Evolutionary conservation across 2,329 filamentous ascomycete species (phyloP).

Genomic region (Trichoderma aggressivum): DNA sequence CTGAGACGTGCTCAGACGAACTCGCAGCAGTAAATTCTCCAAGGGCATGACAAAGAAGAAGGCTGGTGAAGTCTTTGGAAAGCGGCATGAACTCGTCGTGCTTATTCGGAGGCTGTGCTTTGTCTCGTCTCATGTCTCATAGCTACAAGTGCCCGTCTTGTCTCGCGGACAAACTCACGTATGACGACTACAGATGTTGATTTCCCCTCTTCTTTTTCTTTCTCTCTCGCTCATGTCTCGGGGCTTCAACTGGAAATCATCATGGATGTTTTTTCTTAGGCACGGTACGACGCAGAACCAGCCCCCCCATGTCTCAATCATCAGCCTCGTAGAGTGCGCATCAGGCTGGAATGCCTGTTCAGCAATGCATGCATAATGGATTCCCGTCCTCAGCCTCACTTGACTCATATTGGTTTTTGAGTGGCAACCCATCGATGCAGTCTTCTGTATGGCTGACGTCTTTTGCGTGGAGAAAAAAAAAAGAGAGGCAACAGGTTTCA

Average conservation of each 20-base stretch:
- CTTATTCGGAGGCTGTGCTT: slow-evolving; percentile 7
- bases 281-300: background rate
- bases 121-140: slow-evolving; percentile 6
- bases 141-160: background rate
- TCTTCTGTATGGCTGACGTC: background rate
- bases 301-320: background rate
- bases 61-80: background rate
- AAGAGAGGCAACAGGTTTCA: background rate
- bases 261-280: background rate
- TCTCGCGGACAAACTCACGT: background rate
- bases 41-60: background rate
- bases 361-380: background rate
- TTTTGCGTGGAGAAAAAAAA: background rate
- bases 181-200: background rate
- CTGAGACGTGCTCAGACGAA: background rate
- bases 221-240: background rate
- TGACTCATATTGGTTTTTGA: background rate
- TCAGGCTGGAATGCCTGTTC: background rate
- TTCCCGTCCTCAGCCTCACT: background rate
- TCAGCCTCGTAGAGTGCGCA: background rate
- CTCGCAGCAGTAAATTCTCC: background rate
- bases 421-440: background rate
- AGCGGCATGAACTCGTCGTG: background rate
- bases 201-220: no score
- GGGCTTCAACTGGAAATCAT: background rate